A percentile compares a stretch with the other conserved stretches of the same genome.
Evolutionary conservation across 257 asterid species (phyloP).

Genomic region (Ophiorrhiza pumila): DNA sequence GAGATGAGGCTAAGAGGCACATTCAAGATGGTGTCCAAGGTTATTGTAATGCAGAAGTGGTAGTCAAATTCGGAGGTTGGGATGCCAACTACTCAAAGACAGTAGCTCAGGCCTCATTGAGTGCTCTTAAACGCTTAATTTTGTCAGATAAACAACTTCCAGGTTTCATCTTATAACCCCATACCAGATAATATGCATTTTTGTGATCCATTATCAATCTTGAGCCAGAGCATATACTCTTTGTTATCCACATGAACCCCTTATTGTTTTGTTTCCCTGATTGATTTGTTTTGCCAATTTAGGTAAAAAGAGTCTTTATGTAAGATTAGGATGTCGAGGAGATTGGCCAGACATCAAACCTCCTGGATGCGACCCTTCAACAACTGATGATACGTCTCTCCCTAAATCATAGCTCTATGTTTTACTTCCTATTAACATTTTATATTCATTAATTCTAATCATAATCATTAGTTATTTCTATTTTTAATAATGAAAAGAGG

Average conservation of each 20-base stretch:
- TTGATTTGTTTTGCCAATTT: neutral
- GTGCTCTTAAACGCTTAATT: conserved; percentile 75
- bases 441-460: no score
- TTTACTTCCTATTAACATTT: no score
- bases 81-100: conserved; percentile 59
- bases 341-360: conserved; percentile 96
- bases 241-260: neutral
- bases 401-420: conserved; percentile 14
- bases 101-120: conserved; percentile 75
- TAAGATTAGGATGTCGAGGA: conserved; percentile 88
- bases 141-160: conserved; percentile 73
- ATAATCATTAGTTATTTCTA: no score
- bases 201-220: neutral
- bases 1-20: conserved; percentile 62
- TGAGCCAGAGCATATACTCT: neutral
- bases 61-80: conserved; percentile 81
- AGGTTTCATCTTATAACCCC: conserved; percentile 39
- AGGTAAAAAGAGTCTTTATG: conserved; percentile 79
- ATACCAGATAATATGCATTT: neutral
- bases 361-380: conserved; percentile 68
- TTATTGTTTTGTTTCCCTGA: neutral
- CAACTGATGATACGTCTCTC: conserved; percentile 25
- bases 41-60: conserved; percentile 73
- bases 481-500: no score
- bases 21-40: conserved; percentile 48